Evolutionary conservation across 805 yeast species (phyloP).

Genomic region (Zygosaccharomyces pseudorouxii): DNA sequence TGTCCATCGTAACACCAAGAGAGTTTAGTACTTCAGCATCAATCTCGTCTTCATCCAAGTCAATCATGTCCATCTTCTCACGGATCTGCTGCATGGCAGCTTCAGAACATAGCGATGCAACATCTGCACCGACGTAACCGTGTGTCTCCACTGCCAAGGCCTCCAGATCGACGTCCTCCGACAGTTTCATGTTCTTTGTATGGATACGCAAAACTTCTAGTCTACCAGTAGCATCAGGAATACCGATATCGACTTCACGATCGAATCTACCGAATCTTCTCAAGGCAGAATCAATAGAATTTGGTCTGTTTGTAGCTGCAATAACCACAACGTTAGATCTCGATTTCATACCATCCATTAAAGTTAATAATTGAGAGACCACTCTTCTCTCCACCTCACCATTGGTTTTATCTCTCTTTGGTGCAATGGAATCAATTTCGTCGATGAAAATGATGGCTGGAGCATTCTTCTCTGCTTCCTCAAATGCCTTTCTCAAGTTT

Average conservation of each 20-base stretch:
- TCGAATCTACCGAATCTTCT: slow-evolving; percentile 88
- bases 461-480: slow-evolving; percentile 98
- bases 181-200: slow-evolving; percentile 97
- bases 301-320: slow-evolving; percentile 89
- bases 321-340: slow-evolving; percentile 96
- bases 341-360: slow-evolving; percentile 99
- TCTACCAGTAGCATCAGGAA: slow-evolving; percentile 98
- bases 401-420: slow-evolving; percentile 99
- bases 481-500: slow-evolving; percentile 94
- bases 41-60: slow-evolving; percentile 91
- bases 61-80: slow-evolving; percentile 98
- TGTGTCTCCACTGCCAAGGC: slow-evolving; percentile 96
- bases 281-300: slow-evolving; percentile 71
- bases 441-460: slow-evolving; percentile 97
- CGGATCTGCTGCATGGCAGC: slow-evolving; percentile 99
- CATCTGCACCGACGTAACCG: slow-evolving; percentile 99
- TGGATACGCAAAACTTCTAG: slow-evolving; percentile 94
- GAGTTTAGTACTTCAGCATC: slow-evolving; percentile 96
- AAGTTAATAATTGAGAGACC: slow-evolving; percentile 92
- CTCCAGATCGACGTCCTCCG: slow-evolving; percentile 92
- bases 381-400: slow-evolving; percentile 99
- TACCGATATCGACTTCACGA: slow-evolving; percentile 85
- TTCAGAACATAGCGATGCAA: slow-evolving; percentile 98
- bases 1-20: slow-evolving; percentile 97
- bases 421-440: slow-evolving; percentile 98